Evolutionary conservation across 345 rosid genomes (phyloP), one percentile per base, ranked within the genome.

Genomic region (Linum usitatissimum): DNA sequence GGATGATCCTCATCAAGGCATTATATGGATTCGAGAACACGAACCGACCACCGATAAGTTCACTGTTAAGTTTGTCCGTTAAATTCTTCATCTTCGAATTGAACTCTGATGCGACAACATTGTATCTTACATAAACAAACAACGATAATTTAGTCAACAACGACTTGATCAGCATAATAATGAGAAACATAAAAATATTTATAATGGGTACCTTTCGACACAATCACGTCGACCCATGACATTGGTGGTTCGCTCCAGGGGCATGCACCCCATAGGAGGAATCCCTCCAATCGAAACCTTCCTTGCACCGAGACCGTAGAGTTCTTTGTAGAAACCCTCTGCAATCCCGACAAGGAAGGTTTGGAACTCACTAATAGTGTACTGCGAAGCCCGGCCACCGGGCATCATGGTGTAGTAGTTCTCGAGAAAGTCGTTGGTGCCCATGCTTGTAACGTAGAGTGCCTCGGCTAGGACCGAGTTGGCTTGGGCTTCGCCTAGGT

Each of bases 231-330:
- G 30, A 9, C 57, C 45, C 28, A 62, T 8, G 20, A 30, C 17
- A 28, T 62, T 49, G 28, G 12, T 28, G 39, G 40, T 51, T 30
- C 65, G 23, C 23, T 62, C 65, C 20, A 62, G 6, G 18, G 65
- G 65, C 53, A 62, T 42, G 53, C 65, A 62, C 23, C 65, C 65
- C 65, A 62, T 62, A n/a, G 65, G 65, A 8, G 65, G 65, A 17
- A 62, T 30, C 56, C 65, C 65, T 9, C 20, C 31, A 6, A 62
- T 31, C 30, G 65, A 3, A 18, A 62, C 21, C 65, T 62, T 62
- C 13, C 18, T n/a, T 8, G 65, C 65, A 6, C 65, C 65, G 31
- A 62, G 65, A 23, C 30, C 19, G 53, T 62, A 28, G 30, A 62
- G 65, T 31, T 49, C 56, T n/a, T 19, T 62, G 57, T 42, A 15